phyloP scores from a whole-genome alignment of 2,329 filamentous ascomycete species.

The Aspergillus bombycis region DNA sequence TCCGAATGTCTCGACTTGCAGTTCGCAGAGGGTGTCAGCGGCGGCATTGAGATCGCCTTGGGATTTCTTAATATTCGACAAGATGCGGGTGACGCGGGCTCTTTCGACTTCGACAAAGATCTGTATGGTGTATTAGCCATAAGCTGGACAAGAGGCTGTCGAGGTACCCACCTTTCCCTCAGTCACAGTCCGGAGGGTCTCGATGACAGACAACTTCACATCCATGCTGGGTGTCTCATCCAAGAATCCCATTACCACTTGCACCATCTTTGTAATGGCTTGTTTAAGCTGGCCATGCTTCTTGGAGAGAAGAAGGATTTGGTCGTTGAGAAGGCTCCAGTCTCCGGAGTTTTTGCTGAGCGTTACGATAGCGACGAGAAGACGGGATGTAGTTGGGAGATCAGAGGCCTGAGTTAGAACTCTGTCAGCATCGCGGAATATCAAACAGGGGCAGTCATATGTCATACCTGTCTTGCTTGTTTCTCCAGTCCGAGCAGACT shows the following conservation, averaged over 20 bases:
- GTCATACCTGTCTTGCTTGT: constrained; percentile 85
- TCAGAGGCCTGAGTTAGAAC: constrained; percentile 73
- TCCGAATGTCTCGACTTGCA: constrained; percentile 98
- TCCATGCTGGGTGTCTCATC: constrained; percentile 82
- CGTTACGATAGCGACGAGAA: constrained; percentile 86
- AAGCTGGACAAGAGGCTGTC: background rate
- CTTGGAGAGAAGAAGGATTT: constrained; percentile 93
- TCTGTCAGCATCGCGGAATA: constrained; percentile 12
- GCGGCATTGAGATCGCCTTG: constrained; percentile 91
- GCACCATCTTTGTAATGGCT: constrained; percentile 98
- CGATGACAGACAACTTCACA: constrained; percentile 89
- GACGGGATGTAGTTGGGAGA: constrained; percentile 88
- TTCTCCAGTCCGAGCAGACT: constrained; percentile 93
- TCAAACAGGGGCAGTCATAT: constrained; percentile 21
- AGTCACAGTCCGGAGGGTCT: constrained; percentile 92
- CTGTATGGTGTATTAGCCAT: constrained; percentile 43
- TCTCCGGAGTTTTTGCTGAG: constrained; percentile 91
- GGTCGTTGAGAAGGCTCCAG: constrained; percentile 95
- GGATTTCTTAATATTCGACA: constrained; percentile 96
- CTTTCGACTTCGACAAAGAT: constrained; percentile 99
- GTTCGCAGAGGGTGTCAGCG: constrained; percentile 90
- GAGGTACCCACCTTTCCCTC: constrained; percentile 76
- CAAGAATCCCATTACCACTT: constrained; percentile 90
- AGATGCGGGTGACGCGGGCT: constrained; percentile 88
- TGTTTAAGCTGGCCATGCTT: constrained; percentile 99